Base-by-base conservation (phyloP, 805 yeast genomes). In the Suhomyces canberraensis region DNA sequence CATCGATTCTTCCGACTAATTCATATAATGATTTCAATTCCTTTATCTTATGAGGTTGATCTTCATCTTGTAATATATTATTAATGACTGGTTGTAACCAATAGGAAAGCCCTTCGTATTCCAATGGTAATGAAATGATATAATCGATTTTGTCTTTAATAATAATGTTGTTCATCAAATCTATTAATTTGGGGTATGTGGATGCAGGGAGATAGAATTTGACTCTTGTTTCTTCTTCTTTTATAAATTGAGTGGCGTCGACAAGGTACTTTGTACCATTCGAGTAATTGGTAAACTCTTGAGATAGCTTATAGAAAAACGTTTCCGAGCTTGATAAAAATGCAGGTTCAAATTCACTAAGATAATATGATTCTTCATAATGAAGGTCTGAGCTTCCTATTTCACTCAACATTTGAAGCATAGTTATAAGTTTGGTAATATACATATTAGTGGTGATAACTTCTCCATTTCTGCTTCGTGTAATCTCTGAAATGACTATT, bases 361-460 rank as follows among this genome's bases (percentile, higher is more conserved):
- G 63, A 51, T 84, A 88, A 45, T 78, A 82, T 37, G 75, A 80
- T 39, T 81, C 89, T 4, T 75, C 73, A 16, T 61, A 54, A 25
- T 41, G 51, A 15, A 49, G 38, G n/a, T 56, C 66, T 4, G 48
- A 24, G n/a, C 13, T 24, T 15, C 39, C 39, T 8, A 45, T 45
- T 39, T 77, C 83, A 4, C 69, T 59, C 24, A 86, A 60, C 4
- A 81, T 62, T 50, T 86, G 93, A 54, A 86, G 71, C 89, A 90
- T 85, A 28, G 67, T 69, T 11, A 87, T 71, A 8, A 78, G 57
- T 20, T 81, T 72, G 45, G 81, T 79, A 41, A 88, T 71, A 22
- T 78, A 56, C 54, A 73, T 72, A 21, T 77, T 71, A 7, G 61
- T 45, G 16, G 78, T 70, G 20, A 79, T 68, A 17, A 70, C 71